Evolutionary conservation across 345 rosid species (phyloP), one percentile per base, ranked within the genome.

Genomic region (Eucalyptus camaldulensis): DNA sequence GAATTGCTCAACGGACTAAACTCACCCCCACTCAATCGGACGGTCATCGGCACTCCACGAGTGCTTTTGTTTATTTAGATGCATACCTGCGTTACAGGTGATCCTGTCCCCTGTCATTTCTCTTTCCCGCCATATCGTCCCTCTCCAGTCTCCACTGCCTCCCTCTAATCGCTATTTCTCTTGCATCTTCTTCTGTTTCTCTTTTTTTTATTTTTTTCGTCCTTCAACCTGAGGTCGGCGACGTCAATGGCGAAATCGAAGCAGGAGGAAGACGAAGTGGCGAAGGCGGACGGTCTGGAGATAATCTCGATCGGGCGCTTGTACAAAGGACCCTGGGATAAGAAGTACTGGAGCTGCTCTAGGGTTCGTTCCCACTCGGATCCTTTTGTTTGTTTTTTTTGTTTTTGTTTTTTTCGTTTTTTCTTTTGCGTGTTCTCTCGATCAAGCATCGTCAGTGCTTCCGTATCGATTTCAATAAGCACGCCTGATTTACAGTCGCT

Each of bases 271-370:
- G 90, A 87, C 80, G 94, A 87, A 27, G 89, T 43, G 86, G 87
- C 51, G 87, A 93, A 83, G 80, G 89, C 93, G 4, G 96, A 94
- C 86, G 98, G 93, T 88, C 94, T 97, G 49, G 98, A 96, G 92
- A 94, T 97, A 90, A 90, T 92, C 85, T 95, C 98, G 51, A 90
- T 96, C 86, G 99, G 99, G 90, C 92, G 95, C 91, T 93, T 94
- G 24, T 95, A 95, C 95, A 90, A 51, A 53, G 99, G 98, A 24
- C 88, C 96, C 16, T 95, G 97, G 97, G 97, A 95, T 58, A 96
- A 96, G 95, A 96, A 96, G 94, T 96, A 94, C 92, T 97, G 98
- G 98, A 97, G 98, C 94, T 94, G 94, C 86, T 96, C 99, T 92
- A 95, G 99, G 99, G 99, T 96, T 95, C 24, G 95, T 51, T 88